phyloP scores from a whole-genome alignment of 2,329 filamentous ascomycete genomes.

The Sarocladium oryzae region DNA sequence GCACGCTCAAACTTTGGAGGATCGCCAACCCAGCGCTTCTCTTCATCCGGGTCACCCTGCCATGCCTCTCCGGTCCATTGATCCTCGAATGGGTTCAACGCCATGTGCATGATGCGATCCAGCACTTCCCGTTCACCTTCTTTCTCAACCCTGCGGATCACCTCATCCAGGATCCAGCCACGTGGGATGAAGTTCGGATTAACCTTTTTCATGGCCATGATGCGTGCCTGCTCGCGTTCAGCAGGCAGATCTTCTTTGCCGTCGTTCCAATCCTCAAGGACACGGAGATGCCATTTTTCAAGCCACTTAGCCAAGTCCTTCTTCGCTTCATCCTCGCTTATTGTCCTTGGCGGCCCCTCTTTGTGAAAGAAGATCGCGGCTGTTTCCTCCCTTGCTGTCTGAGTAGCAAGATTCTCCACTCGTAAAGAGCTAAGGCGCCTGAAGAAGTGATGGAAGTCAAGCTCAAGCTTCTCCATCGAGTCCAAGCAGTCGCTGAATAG shows the following conservation, averaged over 20 bases:
- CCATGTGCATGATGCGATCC: conserved; percentile 72
- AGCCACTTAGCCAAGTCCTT: conserved; percentile 73
- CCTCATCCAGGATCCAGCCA: conserved; percentile 87
- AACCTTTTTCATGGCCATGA: conserved; percentile 69
- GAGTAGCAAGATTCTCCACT: conserved; percentile 56
- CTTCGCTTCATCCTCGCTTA: conserved; percentile 57
- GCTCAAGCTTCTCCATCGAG: conserved; percentile 68
- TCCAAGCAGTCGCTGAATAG: conserved; percentile 81
- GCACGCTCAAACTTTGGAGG: conserved; percentile 71
- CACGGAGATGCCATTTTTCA: conserved; percentile 64
- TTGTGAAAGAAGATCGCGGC: conserved; percentile 74
- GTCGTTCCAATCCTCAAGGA: conserved; percentile 70
- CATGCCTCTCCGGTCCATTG: conserved; percentile 53
- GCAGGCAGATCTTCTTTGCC: conserved; percentile 30
- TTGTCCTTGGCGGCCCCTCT: conserved; percentile 55
- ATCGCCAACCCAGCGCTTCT: conserved; percentile 77
- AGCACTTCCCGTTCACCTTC: conserved; percentile 75
- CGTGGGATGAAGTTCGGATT: conserved; percentile 93
- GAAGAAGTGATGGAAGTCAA: conserved; percentile 96
- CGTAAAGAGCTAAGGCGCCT: conserved; percentile 63
- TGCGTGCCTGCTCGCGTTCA: conserved; percentile 54
- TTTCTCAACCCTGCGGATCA: conserved; percentile 85
- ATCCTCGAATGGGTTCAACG: conserved; percentile 78
- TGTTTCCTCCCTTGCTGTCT: conserved; percentile 52
- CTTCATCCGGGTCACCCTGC: conserved; percentile 61